Evolutionary conservation across 495 filamentous ascomycete species (phyloP).

Genomic region (Lichenothelia convexa): DNA sequence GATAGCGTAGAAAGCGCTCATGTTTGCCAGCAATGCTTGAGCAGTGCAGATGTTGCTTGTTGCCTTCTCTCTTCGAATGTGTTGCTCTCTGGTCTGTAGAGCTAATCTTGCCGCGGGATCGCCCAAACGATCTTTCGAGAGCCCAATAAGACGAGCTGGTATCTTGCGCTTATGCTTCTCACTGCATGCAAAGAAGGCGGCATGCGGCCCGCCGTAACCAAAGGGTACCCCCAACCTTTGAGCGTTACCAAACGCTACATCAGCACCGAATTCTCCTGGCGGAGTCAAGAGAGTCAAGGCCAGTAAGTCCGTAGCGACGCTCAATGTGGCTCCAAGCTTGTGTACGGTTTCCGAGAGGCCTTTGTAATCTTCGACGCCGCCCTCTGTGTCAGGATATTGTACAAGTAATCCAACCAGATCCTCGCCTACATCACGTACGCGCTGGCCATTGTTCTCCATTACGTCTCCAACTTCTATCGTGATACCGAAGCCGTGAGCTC

Average conservation of each 20-base stretch:
- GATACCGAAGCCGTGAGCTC: constrained; percentile 89
- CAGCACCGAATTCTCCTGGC: constrained; percentile 89
- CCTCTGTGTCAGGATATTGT: constrained; percentile 88
- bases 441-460: constrained; percentile 37
- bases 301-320: constrained; percentile 79
- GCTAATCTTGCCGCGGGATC: constrained; percentile 72
- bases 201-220: constrained; percentile 88
- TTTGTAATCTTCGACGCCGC: constrained; percentile 60
- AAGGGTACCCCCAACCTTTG: constrained; percentile 89
- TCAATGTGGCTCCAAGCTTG: constrained; percentile 60
- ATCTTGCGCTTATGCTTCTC: constrained; percentile 96
- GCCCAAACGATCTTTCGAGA: constrained; percentile 82
- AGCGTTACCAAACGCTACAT: constrained; percentile 93
- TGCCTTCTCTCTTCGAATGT: constrained; percentile 93
- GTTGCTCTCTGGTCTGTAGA: constrained; percentile 89
- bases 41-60: constrained; percentile 98
- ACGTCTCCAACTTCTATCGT: constrained; percentile 57
- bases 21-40: constrained; percentile 87
- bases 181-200: constrained; percentile 86
- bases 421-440: constrained; percentile 56
- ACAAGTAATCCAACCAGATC: constrained; percentile 80
- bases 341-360: constrained; percentile 61
- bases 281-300: constrained; percentile 81
- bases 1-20: constrained; percentile 94
- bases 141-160: constrained; percentile 77